Conservation (phyloP, 2,329 filamentous ascomycete genomes). For the Ophiostoma australiae region DNA sequence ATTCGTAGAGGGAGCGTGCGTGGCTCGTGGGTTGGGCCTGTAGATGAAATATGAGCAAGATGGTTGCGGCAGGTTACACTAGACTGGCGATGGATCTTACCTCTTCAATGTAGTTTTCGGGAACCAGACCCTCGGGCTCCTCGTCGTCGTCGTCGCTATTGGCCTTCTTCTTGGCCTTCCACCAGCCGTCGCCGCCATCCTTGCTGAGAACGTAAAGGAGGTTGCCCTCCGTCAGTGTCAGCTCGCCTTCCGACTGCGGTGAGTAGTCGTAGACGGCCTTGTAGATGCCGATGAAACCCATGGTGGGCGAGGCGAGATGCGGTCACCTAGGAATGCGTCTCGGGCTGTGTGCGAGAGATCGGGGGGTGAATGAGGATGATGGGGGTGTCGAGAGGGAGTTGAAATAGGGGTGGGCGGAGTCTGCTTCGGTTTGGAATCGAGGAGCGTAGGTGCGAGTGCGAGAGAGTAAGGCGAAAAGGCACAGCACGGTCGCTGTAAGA, state of each 20-base stretch:
- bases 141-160: constrained; percentile 79
- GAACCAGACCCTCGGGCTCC: constrained; percentile 83
- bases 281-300: constrained; percentile 30
- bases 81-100: constrained; percentile 46
- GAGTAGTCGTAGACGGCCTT: constrained; percentile 31
- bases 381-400: not conserved
- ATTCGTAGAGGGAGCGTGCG: constrained; percentile 96
- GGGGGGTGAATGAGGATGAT: not conserved
- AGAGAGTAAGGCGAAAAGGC: not conserved
- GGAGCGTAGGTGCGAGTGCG: not conserved
- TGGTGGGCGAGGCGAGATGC: constrained; percentile 18
- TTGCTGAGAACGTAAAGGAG: constrained; percentile 44
- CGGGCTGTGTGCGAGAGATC: not conserved
- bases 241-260: constrained; percentile 30
- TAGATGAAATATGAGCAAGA: not conserved
- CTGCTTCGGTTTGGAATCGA: not conserved
- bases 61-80: not conserved
- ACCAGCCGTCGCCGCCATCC: constrained; percentile 75
- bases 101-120: constrained; percentile 93
- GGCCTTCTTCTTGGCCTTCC: constrained; percentile 92
- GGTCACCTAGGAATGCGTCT: not conserved
- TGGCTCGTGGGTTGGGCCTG: constrained; percentile 55
- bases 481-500: not conserved
- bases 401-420: constrained; percentile 14
- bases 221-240: constrained; percentile 29